Evolutionary conservation across 2,329 filamentous ascomycete genomes (phyloP), one percentile per base, ranked within the genome.

Genomic region (Ophiocordyceps australis): DNA sequence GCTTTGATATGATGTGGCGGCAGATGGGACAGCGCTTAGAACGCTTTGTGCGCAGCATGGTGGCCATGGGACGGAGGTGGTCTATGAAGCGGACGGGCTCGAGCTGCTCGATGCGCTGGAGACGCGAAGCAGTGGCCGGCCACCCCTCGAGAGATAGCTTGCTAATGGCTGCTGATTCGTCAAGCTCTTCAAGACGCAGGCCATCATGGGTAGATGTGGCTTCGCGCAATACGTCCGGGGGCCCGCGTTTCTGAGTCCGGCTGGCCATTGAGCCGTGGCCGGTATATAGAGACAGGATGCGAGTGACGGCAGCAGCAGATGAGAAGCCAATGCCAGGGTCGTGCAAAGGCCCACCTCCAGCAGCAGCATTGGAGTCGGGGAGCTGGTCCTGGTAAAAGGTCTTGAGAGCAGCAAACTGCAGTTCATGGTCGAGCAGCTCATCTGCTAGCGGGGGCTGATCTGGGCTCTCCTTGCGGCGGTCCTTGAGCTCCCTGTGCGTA

Each of bases 1-100:
- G 89, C 47, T 92, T 91, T 32, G 82, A 79, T 38, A 98, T 76
- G 44, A 95, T 94, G 54, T 95, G 86, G 9, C 89, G 76, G 52
- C 89, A 98, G 9, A 75, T 67, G 26, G 81, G 77, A 50, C 89
- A 98, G 23, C 89, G 80, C 54, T 94, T 95, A 13, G 82, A 83
- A 20, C 86, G 77, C 45, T 94, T 94, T 0, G 86, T 92, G 29
- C 82, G 75, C 10, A 98, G 68, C 3, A 91, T 65, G 11, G 79
- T 76, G 0, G 85, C 75, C 10, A 85, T 65, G 1, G 89, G 89
- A 16, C 81, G 74, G 5, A 95, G 66, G 13, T 86, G 70, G 27
- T 74, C 65, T 2, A 68, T 53, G 43, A 89, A 85, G 6, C 65
- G 68, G 3, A 65, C 53, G 27, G 56, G 68, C 51, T 50, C 62